phyloP scores from a whole-genome alignment of 345 rosid species.

The Barbarea vulgaris region DNA sequence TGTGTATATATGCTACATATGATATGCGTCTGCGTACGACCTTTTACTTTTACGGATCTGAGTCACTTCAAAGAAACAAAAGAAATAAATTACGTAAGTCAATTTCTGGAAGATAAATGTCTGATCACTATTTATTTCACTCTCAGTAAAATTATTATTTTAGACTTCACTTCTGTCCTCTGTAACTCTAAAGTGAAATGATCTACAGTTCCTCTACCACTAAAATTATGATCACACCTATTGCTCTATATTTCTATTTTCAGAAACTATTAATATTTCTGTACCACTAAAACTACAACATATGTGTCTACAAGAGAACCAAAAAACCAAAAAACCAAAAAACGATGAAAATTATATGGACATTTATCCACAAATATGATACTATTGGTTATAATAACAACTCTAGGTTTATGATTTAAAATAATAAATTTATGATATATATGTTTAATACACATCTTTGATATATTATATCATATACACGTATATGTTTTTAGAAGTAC shows the following conservation, averaged over 20 bases:
- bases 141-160: constrained; percentile 30
- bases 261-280: constrained; percentile 5
- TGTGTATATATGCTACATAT: no score
- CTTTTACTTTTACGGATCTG: constrained; percentile 41
- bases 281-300: not conserved
- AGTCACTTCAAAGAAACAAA: constrained; percentile 35
- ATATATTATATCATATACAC: not conserved
- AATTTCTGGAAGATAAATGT: constrained; percentile 41
- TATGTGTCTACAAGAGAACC: not conserved
- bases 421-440: not conserved
- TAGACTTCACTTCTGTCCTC: constrained; percentile 32
- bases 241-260: constrained; percentile 30
- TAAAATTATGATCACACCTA: constrained; percentile 31
- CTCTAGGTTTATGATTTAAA: not conserved
- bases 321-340: not conserved
- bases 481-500: not conserved
- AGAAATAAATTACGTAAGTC: constrained; percentile 39
- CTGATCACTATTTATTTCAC: constrained; percentile 45
- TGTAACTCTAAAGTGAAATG: constrained; percentile 14
- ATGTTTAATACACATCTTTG: not conserved
- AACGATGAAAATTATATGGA: not conserved
- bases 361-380: not conserved
- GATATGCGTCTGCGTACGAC: not conserved
- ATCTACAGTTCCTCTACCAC: constrained; percentile 32
- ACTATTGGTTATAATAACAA: not conserved